Evolutionary conservation across 495 filamentous ascomycete genomes (phyloP).

Genomic region (Oidiodendron maius): DNA sequence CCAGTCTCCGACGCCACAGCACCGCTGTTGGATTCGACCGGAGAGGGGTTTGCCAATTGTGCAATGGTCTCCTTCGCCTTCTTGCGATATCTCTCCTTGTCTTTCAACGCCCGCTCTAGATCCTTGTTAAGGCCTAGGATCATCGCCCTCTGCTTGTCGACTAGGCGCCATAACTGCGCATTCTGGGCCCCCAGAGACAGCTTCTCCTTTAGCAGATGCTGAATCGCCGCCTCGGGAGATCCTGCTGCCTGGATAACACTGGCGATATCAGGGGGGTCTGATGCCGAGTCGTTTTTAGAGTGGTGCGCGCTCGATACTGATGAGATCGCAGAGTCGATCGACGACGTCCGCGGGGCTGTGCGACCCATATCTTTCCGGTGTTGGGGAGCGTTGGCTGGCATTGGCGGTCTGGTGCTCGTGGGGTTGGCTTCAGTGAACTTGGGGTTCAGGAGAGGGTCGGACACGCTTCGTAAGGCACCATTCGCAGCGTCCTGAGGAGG

Average conservation of each 20-base stretch:
- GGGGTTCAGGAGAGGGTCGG: slow-evolving; percentile 20
- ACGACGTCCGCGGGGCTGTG: slow-evolving; percentile 66
- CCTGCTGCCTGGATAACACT: slow-evolving; percentile 77
- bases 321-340: slow-evolving; percentile 92
- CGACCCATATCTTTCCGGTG: slow-evolving; percentile 20
- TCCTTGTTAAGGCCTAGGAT: slow-evolving; percentile 94
- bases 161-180: slow-evolving; percentile 85
- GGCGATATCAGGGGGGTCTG: slow-evolving; percentile 54
- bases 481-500: slow-evolving; percentile 17
- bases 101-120: slow-evolving; percentile 83
- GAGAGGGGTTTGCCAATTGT: slow-evolving; percentile 36
- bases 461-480: slow-evolving; percentile 24
- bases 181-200: slow-evolving; percentile 83
- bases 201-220: slow-evolving; percentile 87
- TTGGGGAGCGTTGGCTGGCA: slow-evolving; percentile 21
- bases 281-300: slow-evolving; percentile 48
- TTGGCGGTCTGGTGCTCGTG: slow-evolving; percentile 18
- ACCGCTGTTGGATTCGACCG: slow-evolving; percentile 22
- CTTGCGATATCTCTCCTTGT: slow-evolving; percentile 90
- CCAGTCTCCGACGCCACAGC: slow-evolving; percentile 15
- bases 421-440: slow-evolving; percentile 13
- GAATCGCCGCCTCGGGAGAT: slow-evolving; percentile 82
- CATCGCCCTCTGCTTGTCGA: slow-evolving; percentile 93
- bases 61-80: slow-evolving; percentile 75
- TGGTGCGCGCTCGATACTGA: slow-evolving; percentile 67